Evolutionary conservation across 768 basidiomycete genomes (phyloP).

Genomic region (Pholiota conissans): DNA sequence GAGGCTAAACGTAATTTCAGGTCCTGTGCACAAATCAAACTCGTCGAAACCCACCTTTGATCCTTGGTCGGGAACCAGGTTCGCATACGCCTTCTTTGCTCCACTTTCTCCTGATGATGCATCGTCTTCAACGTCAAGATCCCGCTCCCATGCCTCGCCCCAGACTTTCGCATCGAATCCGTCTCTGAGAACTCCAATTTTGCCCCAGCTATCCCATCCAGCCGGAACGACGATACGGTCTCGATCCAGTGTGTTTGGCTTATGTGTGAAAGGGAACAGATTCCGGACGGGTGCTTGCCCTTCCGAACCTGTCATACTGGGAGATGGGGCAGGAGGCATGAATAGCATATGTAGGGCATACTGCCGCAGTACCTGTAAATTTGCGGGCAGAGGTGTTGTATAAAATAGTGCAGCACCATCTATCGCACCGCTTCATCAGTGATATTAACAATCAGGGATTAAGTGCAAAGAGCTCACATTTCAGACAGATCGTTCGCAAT

Average conservation of each 20-base stretch:
- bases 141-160: conserved; percentile 80
- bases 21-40: not conserved
- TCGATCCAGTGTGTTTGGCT: conserved; percentile 90
- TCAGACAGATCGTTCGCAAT: conserved; percentile 88
- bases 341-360: conserved; percentile 85
- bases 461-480: conserved; percentile 61
- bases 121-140: conserved; percentile 51
- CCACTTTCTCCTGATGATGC: conserved; percentile 49
- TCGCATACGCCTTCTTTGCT: conserved; percentile 66
- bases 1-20: conserved; percentile 40
- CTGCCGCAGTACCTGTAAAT: conserved; percentile 74
- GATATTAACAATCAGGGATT: not conserved
- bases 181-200: conserved; percentile 87
- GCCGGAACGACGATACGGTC: conserved; percentile 90
- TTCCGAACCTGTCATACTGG: conserved; percentile 59
- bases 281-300: conserved; percentile 69
- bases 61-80: conserved; percentile 76
- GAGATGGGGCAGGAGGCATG: conserved; percentile 73
- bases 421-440: conserved; percentile 24
- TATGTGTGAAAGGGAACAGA: conserved; percentile 83
- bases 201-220: conserved; percentile 99
- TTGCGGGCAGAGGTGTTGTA: conserved; percentile 78
- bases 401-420: conserved; percentile 94
- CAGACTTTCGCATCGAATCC: conserved; percentile 84
- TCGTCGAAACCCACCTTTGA: conserved; percentile 52